A percentile compares a stretch with the other conserved stretches of the same genome.
phyloP scores from a whole-genome alignment of 164 flowering plant genomes.

The Nymphaea thermarum region DNA sequence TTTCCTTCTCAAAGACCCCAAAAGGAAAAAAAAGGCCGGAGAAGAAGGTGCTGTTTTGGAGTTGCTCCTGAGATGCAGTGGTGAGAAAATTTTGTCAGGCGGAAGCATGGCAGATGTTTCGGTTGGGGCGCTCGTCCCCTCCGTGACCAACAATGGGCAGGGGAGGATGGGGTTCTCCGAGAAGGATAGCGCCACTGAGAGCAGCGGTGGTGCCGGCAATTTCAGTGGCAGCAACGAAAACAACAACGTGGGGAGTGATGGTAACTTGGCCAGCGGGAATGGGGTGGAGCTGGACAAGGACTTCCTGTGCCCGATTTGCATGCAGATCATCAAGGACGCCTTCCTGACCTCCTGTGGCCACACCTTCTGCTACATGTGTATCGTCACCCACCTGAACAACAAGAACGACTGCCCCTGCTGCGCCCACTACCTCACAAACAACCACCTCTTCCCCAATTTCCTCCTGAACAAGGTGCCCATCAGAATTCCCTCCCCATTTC shows the following conservation, averaged over 20 bases:
- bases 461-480: conserved; percentile 63
- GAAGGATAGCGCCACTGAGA: not conserved
- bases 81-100: not conserved
- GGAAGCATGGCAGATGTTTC: not conserved
- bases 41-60: not conserved
- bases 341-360: conserved; percentile 92
- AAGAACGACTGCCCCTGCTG: conserved; percentile 96
- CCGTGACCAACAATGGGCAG: not conserved
- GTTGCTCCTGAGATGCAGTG: not conserved
- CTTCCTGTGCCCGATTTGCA: conserved; percentile 81
- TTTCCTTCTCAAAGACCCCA: not conserved
- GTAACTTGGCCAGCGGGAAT: conserved; percentile 1
- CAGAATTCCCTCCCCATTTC: not conserved
- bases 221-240: not conserved
- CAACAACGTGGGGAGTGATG: conserved; percentile 5
- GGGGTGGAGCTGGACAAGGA: conserved; percentile 53
- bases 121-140: not conserved
- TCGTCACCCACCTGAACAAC: conserved; percentile 74
- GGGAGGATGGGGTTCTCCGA: not conserved
- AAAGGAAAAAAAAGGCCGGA: not conserved
- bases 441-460: conserved; percentile 76
- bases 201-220: not conserved
- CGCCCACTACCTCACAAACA: conserved; percentile 46
- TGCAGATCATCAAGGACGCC: conserved; percentile 91
- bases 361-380: conserved; percentile 96